Base-by-base conservation (phyloP, 1,139 yeast genomes). In the Yamadazyma dendronema region DNA sequence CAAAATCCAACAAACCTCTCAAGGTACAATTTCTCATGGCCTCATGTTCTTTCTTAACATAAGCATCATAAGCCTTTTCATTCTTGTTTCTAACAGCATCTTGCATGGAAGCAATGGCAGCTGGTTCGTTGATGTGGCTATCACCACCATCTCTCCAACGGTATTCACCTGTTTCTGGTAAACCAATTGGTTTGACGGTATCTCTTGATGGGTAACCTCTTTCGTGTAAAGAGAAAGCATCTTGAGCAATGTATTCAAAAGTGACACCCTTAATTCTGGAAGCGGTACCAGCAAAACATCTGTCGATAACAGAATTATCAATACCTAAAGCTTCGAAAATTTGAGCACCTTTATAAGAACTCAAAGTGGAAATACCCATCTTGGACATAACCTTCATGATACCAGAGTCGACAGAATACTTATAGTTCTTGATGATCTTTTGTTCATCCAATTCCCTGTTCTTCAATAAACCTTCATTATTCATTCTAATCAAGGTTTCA, bases 141-240 rank as follows among this genome's bases (percentile, higher is more conserved):
- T 88, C 96, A 49, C 97, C 98, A 59, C 97, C 97, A 59, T 92
- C 97, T 71, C 98, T 83, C 95, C 96, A 92, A 65, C 89, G 95
- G 59, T 89, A 92, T 62, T 92, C 97, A 64, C 98, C 98, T 43
- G 94, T 80, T 65, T 92, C 97, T 30, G 96, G 95, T 45, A 92
- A 74, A 21, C 85, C 86, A 32, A 73, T 61, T 21, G 92, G 90
- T 52, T 78, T 75, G 44, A 84, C 65, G 27, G 90, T 82, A 15
- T 72, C 77, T 57, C 96, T 78, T 30, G 79, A 57, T 39, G 97
- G 97, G 63, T 70, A 92, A 17, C 97, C 98, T 51, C 89, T 78
- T 59, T 87, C 96, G 62, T 92, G 98, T 65, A 92, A 64, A 23
- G 96, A 77, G 62, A 92, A 82, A 1, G 97, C 96, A 65, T 92